Evolutionary conservation across 441 rosid genomes (phyloP), one percentile per base, ranked within the genome.

Genomic region (Populus tomentosa): DNA sequence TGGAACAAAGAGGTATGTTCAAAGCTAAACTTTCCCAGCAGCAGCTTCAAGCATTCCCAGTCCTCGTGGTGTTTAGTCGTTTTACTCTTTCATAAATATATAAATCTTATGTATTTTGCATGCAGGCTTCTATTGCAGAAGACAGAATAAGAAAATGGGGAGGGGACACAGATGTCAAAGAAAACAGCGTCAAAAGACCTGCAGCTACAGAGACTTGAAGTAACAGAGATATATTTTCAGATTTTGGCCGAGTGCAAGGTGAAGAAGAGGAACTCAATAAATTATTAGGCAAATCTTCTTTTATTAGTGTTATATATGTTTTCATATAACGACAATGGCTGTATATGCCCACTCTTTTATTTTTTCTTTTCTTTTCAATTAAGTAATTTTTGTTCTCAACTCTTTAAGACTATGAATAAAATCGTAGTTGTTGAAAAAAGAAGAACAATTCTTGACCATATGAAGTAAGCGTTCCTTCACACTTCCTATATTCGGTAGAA

Each of bases 91-190:
- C 40, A 24, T 4, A 5, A 66, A 66, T 26, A 24, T 28, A 63
- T 24, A 7, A 0, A 10, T 21, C 28, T n/a, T 21, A 65, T 65
- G 14, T 14, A 5, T 26, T 4, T 4, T 32, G 46, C 3, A 24
- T 73, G 62, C 84, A 92, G 95, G 92, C 91, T 75, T 85, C 92
- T 7, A 28, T 77, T 76, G 91, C 91, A 6, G 90, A 82, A 64
- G 89, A 83, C 21, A 85, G 94, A 63, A 82, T 88, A 73, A 87
- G 9, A 76, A 83, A 74, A 71, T 92, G 91, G 97, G 85, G 91
- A 79, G 90, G 83, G 23, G n/a, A 78, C 3, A 30, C 30, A 66
- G 69, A 33, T 66, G 28, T 32, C 9, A 50, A 18, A 50, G 75
- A 68, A 21, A 30, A 77, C 68, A 66, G 35, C 28, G 28, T 0